These are phyloP conservation scores for Zoysia matrella DNA, from an alignment of 202 grass and related monocot species.

Conservation along the genomic window DNA sequence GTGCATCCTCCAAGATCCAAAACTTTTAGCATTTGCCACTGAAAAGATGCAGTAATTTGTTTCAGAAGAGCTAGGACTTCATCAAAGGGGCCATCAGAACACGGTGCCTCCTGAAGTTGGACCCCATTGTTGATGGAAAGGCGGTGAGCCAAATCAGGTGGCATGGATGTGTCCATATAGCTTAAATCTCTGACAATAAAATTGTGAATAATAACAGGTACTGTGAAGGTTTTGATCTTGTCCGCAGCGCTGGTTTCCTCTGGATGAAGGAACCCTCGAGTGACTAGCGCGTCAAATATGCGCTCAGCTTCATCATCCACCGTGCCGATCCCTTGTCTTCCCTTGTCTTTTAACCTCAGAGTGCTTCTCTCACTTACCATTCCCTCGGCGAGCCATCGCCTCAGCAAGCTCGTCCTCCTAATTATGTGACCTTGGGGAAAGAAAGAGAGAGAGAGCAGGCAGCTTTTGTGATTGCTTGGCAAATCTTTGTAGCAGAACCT, in stretches of 20 bases:
- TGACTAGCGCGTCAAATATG: background rate
- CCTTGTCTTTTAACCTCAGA: background rate
- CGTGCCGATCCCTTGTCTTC: background rate
- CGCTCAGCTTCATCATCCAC: background rate
- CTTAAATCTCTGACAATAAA: background rate
- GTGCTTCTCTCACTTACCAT: background rate
- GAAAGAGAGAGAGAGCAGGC: background rate
- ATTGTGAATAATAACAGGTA: background rate
- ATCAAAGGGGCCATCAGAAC: background rate
- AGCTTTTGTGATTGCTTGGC: slow-evolving; percentile 14
- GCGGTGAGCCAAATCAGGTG: background rate
- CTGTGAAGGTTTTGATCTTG: background rate
- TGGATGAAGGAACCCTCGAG: slow-evolving; percentile 13
- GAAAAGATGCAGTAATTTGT: background rate
- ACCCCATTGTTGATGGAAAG: background rate
- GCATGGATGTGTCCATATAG: background rate
- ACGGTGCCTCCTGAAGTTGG: background rate
- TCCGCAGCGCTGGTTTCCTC: background rate
- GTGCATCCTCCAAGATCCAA: slow-evolving; percentile 34
- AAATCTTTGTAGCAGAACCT: slow-evolving; percentile 16
- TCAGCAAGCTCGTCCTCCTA: background rate
- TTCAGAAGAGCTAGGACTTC: background rate
- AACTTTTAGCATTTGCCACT: slow-evolving; percentile 16
- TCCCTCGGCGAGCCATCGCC: slow-evolving; percentile 1
- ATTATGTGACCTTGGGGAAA: background rate